Evolutionary conservation across 2,329 filamentous ascomycete genomes (phyloP).

Genomic region (Colletotrichum lini): DNA sequence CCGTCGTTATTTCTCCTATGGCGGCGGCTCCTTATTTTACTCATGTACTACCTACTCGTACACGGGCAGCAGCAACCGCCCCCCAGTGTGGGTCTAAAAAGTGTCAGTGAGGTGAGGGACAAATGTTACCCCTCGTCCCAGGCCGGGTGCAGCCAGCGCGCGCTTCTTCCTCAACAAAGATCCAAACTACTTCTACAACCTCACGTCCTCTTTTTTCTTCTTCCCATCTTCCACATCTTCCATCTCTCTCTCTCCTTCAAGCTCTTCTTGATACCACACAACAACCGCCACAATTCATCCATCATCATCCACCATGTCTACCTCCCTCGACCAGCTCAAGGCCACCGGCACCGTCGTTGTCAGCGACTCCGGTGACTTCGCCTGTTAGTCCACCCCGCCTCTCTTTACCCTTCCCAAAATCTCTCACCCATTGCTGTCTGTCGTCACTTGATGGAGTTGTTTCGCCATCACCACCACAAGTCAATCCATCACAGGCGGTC

Average conservation of each 20-base stretch:
- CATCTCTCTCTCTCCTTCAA: constrained; percentile 18
- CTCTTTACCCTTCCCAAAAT: constrained; percentile 19
- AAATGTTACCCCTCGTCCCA: constrained; percentile 29
- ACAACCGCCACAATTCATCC: constrained; percentile 28
- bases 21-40: not conserved
- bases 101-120: constrained; percentile 23
- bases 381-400: constrained; percentile 69
- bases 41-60: not conserved
- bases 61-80: constrained; percentile 7
- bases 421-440: constrained; percentile 20
- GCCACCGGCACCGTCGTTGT: constrained; percentile 96
- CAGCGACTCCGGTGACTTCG: constrained; percentile 94
- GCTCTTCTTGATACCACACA: constrained; percentile 15
- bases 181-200: constrained; percentile 30
- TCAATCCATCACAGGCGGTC: constrained; percentile 14
- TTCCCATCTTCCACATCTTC: constrained; percentile 11
- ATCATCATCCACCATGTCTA: constrained; percentile 74
- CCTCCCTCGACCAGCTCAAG: constrained; percentile 97
- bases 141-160: constrained; percentile 2
- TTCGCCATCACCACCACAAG: constrained; percentile 6
- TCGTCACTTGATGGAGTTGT: not conserved
- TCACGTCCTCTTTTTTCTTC: constrained; percentile 30
- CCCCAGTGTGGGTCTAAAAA: constrained; percentile 15
- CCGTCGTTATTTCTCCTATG: not conserved
- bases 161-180: constrained; percentile 26